A percentile compares a stretch with the other conserved stretches of the same genome.
Evolutionary conservation across 441 rosid species (phyloP).

Genomic region (Codiaeum variegatum): DNA sequence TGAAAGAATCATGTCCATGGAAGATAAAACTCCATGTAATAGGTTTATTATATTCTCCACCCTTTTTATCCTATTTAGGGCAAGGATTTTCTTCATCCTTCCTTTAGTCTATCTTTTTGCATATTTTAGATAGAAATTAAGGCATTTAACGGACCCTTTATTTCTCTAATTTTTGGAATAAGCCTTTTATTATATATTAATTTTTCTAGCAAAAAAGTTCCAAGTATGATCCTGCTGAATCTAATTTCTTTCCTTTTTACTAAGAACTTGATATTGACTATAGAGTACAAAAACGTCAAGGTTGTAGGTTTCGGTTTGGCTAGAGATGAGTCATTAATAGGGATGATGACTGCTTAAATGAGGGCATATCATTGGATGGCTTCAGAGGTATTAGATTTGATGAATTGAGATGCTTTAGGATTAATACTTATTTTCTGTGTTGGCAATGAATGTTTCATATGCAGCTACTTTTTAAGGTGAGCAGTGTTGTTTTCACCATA

Average conservation of each 20-base stretch:
- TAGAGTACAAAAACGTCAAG: conserved; percentile 73
- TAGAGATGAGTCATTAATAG: conserved; percentile 92
- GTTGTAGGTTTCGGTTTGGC: conserved; percentile 97
- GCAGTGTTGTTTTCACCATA: neutral
- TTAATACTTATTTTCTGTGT: neutral
- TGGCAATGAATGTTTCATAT: conserved; percentile 34
- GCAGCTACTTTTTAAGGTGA: conserved; percentile 95
- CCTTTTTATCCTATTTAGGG: neutral
- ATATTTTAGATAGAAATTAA: no score
- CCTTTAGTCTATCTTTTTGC: no score
- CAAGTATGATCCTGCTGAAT: neutral
- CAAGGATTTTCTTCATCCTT: no score
- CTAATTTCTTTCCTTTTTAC: conserved; percentile 21
- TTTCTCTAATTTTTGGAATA: no score
- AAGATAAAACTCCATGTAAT: conserved; percentile 68
- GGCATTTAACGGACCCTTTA: no score
- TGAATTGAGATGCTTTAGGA: neutral
- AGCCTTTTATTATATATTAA: no score
- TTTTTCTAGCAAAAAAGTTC: no score
- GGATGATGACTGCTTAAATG: conserved; percentile 99
- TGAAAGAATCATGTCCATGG: conserved; percentile 58
- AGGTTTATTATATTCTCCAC: conserved; percentile 38
- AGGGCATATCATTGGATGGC: conserved; percentile 99
- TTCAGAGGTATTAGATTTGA: conserved; percentile 58
- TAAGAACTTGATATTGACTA: conserved; percentile 91